Percentiles rank a stretch among this genome's conserved stretches.
These are phyloP conservation scores for Diospyros kaki DNA, from an alignment of 148 eudicot species.

Conservation along the genomic window DNA sequence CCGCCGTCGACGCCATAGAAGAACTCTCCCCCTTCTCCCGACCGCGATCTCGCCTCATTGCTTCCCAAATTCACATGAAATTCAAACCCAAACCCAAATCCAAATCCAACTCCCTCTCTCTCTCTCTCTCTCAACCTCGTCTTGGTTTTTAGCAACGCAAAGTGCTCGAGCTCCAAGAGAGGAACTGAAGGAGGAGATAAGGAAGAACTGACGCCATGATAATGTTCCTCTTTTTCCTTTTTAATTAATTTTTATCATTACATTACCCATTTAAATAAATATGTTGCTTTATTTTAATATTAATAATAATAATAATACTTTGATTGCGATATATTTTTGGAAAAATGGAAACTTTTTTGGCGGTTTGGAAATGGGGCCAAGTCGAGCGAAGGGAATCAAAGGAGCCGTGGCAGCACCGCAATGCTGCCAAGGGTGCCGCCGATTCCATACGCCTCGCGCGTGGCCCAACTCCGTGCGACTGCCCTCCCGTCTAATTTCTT, in stretches of 20 bases:
- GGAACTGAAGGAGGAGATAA: conserved; percentile 35
- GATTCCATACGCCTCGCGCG: neutral
- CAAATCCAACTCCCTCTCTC: neutral
- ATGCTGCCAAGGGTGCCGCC: conserved; percentile 23
- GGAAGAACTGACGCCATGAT: conserved; percentile 25
- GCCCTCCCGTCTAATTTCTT: no score
- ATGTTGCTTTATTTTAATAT: neutral
- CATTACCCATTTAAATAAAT: no score
- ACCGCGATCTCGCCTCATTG: conserved; percentile 46
- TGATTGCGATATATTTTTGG: no score
- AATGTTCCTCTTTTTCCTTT: neutral
- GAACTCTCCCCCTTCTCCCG: conserved; percentile 14
- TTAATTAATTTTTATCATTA: neutral
- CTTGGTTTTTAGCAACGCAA: neutral
- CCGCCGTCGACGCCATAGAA: conserved; percentile 14
- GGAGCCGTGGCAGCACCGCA: conserved; percentile 39
- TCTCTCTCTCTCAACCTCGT: neutral
- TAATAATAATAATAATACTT: no score
- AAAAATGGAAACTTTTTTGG: neutral
- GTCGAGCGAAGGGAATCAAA: neutral
- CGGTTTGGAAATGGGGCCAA: neutral
- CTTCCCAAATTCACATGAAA: neutral
- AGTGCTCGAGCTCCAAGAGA: conserved; percentile 45
- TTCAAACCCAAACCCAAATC: neutral
- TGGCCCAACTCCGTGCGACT: no score